These are phyloP conservation scores for Hypoxylon sp. DNA, from an alignment of 2,329 filamentous ascomycete genomes.

Conservation along the genomic window DNA sequence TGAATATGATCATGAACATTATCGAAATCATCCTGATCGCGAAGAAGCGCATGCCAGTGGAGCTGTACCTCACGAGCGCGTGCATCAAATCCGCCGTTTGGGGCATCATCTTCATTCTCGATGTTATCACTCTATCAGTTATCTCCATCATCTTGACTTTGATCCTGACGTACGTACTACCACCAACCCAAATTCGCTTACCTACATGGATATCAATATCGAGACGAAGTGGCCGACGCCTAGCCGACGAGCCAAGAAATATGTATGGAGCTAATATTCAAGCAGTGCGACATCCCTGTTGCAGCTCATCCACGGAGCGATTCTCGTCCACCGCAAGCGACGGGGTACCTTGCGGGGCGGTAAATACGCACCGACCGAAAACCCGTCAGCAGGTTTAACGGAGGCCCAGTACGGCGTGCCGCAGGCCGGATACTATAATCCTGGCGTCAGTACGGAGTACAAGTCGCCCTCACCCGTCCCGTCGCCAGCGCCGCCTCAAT, in stretches of 20 bases:
- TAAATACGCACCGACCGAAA: conserved; percentile 40
- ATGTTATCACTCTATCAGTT: conserved; percentile 28
- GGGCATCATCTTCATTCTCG: conserved; percentile 42
- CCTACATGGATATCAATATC: not conserved
- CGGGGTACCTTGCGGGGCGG: conserved; percentile 42
- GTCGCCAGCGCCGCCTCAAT: conserved; percentile 11
- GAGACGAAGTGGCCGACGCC: not conserved
- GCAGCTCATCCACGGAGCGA: conserved; percentile 46
- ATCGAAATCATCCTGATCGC: conserved; percentile 47
- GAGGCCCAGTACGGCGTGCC: conserved; percentile 21
- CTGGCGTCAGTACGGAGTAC: conserved; percentile 40
- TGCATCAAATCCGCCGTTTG: conserved; percentile 46
- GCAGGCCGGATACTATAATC: conserved; percentile 26
- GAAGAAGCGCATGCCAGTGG: conserved; percentile 44
- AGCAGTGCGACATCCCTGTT: conserved; percentile 40
- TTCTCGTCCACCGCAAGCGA: conserved; percentile 46
- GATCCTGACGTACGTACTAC: conserved; percentile 39
- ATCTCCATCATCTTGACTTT: conserved; percentile 35
- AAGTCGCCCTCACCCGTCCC: conserved; percentile 33
- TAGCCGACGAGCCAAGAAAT: conserved; percentile 14
- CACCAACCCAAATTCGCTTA: conserved; percentile 2
- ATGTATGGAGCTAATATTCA: not conserved
- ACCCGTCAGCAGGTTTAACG: conserved; percentile 23
- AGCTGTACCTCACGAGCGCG: conserved; percentile 44
- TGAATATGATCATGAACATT: conserved; percentile 46